Evolutionary conservation across 176 grass and related monocot genomes (phyloP).

Genomic region (Sorghum bicolor): Sorghum_bicolor_NCBIv3 NC_012877.2:55540501-55541000

Average conservation of each 20-base stretch:
- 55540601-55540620: slow-evolving; percentile 74
- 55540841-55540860: neutral
- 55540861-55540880: neutral
- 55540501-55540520: slow-evolving; percentile 76
- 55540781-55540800: neutral
- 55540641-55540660: slow-evolving; percentile 66
- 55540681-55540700: slow-evolving; percentile 64
- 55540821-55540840: neutral
- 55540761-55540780: neutral
- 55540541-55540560: slow-evolving; percentile 73
- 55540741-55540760: neutral
- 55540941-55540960: neutral
- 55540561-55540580: slow-evolving; percentile 72
- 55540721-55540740: neutral
- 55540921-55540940: neutral
- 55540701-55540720: neutral
- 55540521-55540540: slow-evolving; percentile 91
- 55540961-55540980: neutral
- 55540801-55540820: neutral
- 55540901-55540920: neutral
- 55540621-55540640: slow-evolving; percentile 79
- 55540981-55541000: neutral
- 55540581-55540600: slow-evolving; percentile 71
- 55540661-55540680: slow-evolving; percentile 70
- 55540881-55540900: neutral